Percentiles rank a stretch among this genome's conserved stretches.
phyloP scores from a whole-genome alignment of 441 rosid genomes.

The Viola pubescens region DNA sequence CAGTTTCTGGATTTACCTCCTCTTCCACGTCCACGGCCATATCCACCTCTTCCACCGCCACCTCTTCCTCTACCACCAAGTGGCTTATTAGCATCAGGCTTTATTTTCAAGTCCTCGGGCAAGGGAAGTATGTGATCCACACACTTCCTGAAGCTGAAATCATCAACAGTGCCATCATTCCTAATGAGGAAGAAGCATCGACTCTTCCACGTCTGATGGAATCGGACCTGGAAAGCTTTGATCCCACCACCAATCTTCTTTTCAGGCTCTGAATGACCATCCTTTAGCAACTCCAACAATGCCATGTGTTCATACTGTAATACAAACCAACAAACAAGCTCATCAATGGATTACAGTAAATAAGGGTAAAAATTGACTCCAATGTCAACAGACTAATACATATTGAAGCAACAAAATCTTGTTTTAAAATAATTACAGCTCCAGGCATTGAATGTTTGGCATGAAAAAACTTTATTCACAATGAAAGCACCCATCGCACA shows the following conservation, averaged over 20 bases:
- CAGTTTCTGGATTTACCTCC: conserved; percentile 38
- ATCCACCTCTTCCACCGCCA: conserved; percentile 18
- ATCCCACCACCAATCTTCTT: conserved; percentile 64
- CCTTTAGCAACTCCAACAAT: conserved; percentile 56
- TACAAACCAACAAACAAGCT: conserved; percentile 1
- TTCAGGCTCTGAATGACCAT: conserved; percentile 57
- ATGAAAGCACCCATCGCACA: no score
- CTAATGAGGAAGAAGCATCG: conserved; percentile 67
- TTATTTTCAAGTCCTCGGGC: conserved; percentile 65
- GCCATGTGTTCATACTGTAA: conserved; percentile 64
- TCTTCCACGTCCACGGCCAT: conserved; percentile 37
- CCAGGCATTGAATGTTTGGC: no score
- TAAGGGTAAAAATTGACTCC: no score
- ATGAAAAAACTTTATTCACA: no score
- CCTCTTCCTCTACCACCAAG: conserved; percentile 38
- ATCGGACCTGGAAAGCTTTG: conserved; percentile 52
- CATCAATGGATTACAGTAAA: no score
- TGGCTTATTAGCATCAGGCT: conserved; percentile 30
- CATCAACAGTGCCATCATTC: conserved; percentile 57
- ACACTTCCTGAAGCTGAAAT: conserved; percentile 87
- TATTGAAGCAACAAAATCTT: no score
- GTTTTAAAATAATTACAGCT: no score
- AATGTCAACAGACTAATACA: no score
- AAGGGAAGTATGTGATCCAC: conserved; percentile 69
- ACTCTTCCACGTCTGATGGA: conserved; percentile 59